A percentile compares a stretch with the other conserved stretches of the same genome.
Evolutionary conservation across 352 stramenopile genomes (phyloP).

Genomic region (Pythium folliculosum): DNA sequence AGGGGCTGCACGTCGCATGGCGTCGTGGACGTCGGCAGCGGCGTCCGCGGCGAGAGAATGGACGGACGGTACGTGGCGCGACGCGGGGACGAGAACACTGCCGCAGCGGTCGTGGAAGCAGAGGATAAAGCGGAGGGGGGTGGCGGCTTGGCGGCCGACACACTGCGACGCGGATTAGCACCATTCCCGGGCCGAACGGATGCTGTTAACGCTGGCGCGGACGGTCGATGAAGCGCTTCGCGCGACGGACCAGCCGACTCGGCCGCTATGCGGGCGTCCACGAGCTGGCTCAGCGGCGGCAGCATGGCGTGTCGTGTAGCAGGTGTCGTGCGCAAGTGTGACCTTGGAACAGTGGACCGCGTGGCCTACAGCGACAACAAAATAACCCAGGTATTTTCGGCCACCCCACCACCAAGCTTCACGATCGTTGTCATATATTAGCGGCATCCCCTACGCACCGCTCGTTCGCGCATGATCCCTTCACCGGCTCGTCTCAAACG

Average conservation of each 20-base stretch:
- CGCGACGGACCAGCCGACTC: constrained; percentile 1
- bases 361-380: neutral
- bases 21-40: neutral
- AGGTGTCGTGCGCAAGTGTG: too few relatives aligned
- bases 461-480: too few relatives aligned
- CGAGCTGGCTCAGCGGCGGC: constrained; percentile 9
- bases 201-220: neutral
- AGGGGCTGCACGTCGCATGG: constrained; percentile 1
- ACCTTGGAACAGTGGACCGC: too few relatives aligned
- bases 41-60: neutral
- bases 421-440: constrained; percentile 10
- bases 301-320: neutral
- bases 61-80: constrained; percentile 10
- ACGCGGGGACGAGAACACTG: constrained; percentile 10
- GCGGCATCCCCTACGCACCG: neutral
- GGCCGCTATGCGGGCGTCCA: neutral
- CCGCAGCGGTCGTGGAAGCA: neutral
- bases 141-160: constrained; percentile 14
- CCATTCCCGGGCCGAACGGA: neutral
- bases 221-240: constrained; percentile 6
- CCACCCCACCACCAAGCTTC: neutral
- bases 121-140: neutral
- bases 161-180: neutral
- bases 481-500: too few relatives aligned
- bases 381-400: constrained; percentile 6